Conservation (phyloP, 139 green algal genomes). For the Ostreobium quekettii region DNA sequence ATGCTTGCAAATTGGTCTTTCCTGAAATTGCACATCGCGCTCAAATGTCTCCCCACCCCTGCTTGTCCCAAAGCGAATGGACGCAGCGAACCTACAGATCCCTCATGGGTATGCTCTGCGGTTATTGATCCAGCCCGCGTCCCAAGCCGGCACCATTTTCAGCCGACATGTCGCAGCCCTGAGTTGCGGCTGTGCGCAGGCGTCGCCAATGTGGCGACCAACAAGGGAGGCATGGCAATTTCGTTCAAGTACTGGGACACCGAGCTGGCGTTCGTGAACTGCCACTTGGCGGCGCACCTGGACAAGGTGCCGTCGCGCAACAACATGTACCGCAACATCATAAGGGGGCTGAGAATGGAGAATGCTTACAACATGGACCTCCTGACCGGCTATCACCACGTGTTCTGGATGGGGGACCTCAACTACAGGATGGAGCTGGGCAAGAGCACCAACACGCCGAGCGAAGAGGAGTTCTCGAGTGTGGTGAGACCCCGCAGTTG, state of each 20-base stretch:
- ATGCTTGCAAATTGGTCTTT: no score
- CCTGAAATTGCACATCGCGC: no score
- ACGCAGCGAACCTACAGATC: neutral
- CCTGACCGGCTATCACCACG: constrained; percentile 47
- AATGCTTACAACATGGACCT: constrained; percentile 36
- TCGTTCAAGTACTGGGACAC: constrained; percentile 42
- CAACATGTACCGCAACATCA: constrained; percentile 29
- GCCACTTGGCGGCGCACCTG: constrained; percentile 58
- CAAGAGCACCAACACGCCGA: neutral
- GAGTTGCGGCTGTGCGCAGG: constrained; percentile 16
- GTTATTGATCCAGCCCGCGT: neutral
- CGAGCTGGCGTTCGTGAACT: constrained; percentile 57
- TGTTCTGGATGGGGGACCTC: constrained; percentile 61
- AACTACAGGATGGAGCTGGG: constrained; percentile 44
- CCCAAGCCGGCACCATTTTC: neutral
- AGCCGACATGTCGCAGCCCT: no score
- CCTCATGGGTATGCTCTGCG: neutral
- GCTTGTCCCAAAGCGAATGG: no score
- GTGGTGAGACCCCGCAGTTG: constrained; percentile 10
- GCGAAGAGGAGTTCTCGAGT: neutral
- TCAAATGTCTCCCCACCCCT: neutral
- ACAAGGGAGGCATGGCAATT: constrained; percentile 48
- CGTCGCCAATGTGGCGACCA: constrained; percentile 33
- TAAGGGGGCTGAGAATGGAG: constrained; percentile 32
- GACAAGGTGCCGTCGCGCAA: constrained; percentile 31